phyloP scores from a whole-genome alignment of 139 green algal species.

The Micractinium conductrix region DNA sequence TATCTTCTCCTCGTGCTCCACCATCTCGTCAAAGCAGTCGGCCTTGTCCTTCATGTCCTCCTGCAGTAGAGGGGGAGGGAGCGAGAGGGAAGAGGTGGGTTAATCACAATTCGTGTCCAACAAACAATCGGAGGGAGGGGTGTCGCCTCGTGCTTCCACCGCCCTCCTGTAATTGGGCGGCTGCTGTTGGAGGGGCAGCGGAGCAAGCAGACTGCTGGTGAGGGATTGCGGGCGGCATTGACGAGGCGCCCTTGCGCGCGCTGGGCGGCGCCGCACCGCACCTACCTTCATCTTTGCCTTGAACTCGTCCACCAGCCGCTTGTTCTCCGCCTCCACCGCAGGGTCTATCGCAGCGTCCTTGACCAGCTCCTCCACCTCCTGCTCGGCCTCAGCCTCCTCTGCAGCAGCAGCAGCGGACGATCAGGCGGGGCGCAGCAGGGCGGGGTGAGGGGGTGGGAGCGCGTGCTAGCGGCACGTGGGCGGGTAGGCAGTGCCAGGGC shows the following conservation, averaged over 20 bases:
- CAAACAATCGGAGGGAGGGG: too few species aligned
- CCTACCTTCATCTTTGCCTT: constrained; percentile 53
- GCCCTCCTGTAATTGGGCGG: too few species aligned
- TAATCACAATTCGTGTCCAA: too few species aligned
- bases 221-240: too few species aligned
- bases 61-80: too few species aligned
- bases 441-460: not conserved
- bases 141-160: too few species aligned
- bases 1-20: constrained; percentile 80
- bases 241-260: not conserved
- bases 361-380: constrained; percentile 56
- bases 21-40: constrained; percentile 89
- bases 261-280: too few species aligned
- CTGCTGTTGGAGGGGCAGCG: too few species aligned
- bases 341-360: constrained; percentile 38
- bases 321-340: constrained; percentile 40
- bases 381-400: constrained; percentile 44
- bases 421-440: not conserved
- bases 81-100: too few species aligned
- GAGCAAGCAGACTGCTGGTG: too few species aligned
- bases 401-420: not conserved
- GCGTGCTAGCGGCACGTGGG: too few species aligned
- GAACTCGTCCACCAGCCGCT: constrained; percentile 54
- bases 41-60: constrained; percentile 73
- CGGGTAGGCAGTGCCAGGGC: too few species aligned